Evolutionary conservation across 352 stramenopile species (phyloP).

Genomic region (Peronospora destructor): DNA sequence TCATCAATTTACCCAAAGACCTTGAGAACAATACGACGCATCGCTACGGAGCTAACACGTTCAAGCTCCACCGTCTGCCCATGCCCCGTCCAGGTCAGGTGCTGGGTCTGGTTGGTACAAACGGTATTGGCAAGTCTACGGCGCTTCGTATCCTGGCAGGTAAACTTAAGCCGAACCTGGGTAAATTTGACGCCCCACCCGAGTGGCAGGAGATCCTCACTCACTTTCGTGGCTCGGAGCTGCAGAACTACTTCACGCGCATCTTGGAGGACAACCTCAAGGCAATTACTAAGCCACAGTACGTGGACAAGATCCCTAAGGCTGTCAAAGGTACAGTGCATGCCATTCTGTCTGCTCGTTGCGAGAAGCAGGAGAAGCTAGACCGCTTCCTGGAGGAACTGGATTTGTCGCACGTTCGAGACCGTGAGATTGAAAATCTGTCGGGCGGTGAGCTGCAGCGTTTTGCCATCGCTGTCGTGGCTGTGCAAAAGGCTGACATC

Average conservation of each 20-base stretch:
- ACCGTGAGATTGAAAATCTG: slow-evolving; percentile 94
- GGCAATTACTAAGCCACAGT: slow-evolving; percentile 99
- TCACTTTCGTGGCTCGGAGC: slow-evolving; percentile 95
- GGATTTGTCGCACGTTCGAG: slow-evolving; percentile 95
- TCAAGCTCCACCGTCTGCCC: slow-evolving; percentile 98
- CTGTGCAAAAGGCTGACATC: slow-evolving; percentile 94
- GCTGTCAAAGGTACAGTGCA: slow-evolving; percentile 93
- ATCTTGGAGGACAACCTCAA: slow-evolving; percentile 99
- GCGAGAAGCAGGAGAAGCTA: slow-evolving; percentile 82
- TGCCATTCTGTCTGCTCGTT: slow-evolving; percentile 92
- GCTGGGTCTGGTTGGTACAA: slow-evolving; percentile 97
- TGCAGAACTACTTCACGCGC: slow-evolving; percentile 99
- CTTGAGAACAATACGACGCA: slow-evolving; percentile 99
- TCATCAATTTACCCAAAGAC: slow-evolving; percentile 99
- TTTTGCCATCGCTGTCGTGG: slow-evolving; percentile 96
- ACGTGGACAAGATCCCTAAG: slow-evolving; percentile 99
- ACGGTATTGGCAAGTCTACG: slow-evolving; percentile 99
- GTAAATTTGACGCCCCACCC: slow-evolving; percentile 92
- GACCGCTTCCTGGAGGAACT: slow-evolving; percentile 86
- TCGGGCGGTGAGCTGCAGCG: slow-evolving; percentile 98
- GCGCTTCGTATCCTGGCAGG: slow-evolving; percentile 98
- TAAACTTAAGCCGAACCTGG: slow-evolving; percentile 99
- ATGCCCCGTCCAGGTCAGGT: slow-evolving; percentile 98
- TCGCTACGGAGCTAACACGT: slow-evolving; percentile 98
- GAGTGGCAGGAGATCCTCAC: slow-evolving; percentile 99